Evolutionary conservation across 257 asterid genomes (phyloP).

Genomic region (Solanum raphanifolium): DNA sequence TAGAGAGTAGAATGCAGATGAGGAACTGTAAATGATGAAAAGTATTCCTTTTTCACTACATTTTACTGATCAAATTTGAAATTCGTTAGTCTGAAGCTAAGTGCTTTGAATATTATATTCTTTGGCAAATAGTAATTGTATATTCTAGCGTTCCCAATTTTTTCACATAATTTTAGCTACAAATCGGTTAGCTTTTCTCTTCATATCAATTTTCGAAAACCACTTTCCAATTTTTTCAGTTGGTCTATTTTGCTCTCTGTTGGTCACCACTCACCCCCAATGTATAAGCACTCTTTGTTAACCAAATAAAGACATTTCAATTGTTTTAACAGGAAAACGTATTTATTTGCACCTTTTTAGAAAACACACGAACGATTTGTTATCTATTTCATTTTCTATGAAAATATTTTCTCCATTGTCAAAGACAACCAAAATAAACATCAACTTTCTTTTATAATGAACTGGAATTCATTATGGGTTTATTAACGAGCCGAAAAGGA

Average conservation of each 20-base stretch:
- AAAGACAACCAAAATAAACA: neutral
- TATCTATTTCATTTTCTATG: neutral
- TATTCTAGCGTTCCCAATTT: neutral
- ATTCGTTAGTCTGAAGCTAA: neutral
- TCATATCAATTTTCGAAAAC: neutral
- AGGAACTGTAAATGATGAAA: neutral
- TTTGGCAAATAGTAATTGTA: neutral
- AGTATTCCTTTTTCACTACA: neutral
- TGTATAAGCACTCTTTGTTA: neutral
- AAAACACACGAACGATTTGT: neutral
- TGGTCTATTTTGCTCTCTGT: neutral
- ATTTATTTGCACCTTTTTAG: neutral
- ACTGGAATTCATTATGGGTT: conserved; percentile 85
- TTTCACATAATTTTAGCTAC: neutral
- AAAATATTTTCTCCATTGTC: neutral
- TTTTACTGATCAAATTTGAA: neutral
- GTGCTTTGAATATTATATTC: neutral
- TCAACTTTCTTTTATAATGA: conserved; percentile 68
- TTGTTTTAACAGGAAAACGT: neutral
- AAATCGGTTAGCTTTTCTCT: neutral
- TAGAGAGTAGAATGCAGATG: neutral
- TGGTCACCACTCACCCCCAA: neutral
- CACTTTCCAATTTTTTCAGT: neutral
- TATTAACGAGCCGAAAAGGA: conserved; percentile 76
- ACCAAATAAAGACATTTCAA: neutral